Percentiles rank a stretch among this genome's conserved stretches.
phyloP scores from a whole-genome alignment of 2,329 filamentous ascomycete species.

The Zymoseptoria pseudotritici region DNA sequence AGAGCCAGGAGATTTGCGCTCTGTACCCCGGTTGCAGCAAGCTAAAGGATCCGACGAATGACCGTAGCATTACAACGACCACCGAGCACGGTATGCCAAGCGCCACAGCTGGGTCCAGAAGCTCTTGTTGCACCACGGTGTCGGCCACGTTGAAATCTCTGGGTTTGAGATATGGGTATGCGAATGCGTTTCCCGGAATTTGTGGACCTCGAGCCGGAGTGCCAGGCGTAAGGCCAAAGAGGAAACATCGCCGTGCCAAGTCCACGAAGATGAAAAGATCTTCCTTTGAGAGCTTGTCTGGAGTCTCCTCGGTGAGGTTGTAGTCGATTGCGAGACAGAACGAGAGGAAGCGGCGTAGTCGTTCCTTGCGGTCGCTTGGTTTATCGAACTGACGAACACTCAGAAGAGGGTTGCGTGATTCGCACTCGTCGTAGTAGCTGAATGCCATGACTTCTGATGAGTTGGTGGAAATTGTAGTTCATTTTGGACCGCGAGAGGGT shows the following conservation, averaged over 20 bases:
- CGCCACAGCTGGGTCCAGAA: not conserved
- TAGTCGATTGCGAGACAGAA: conserved; percentile 5
- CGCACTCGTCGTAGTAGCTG: no score
- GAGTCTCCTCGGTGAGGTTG: not conserved
- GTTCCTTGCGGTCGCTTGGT: not conserved
- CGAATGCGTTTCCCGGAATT: no score
- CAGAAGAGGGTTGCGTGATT: no score
- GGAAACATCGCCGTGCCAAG: no score
- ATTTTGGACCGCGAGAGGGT: no score
- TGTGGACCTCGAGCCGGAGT: no score
- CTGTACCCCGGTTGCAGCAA: not conserved
- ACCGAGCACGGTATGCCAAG: not conserved
- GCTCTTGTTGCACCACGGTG: not conserved
- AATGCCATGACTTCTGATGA: no score
- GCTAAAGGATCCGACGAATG: not conserved
- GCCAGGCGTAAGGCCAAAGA: no score
- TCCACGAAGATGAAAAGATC: not conserved
- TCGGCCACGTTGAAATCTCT: not conserved
- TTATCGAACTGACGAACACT: no score
- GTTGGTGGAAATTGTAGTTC: no score
- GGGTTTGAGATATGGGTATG: no score
- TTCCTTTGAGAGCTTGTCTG: conserved; percentile 2
- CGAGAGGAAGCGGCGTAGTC: not conserved
- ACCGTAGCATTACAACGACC: not conserved
- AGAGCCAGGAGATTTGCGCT: not conserved